Evolutionary conservation across 495 filamentous ascomycete species (phyloP), one percentile per base, ranked within the genome.

Genomic region (Diplogelasinospora grovesii): DNA sequence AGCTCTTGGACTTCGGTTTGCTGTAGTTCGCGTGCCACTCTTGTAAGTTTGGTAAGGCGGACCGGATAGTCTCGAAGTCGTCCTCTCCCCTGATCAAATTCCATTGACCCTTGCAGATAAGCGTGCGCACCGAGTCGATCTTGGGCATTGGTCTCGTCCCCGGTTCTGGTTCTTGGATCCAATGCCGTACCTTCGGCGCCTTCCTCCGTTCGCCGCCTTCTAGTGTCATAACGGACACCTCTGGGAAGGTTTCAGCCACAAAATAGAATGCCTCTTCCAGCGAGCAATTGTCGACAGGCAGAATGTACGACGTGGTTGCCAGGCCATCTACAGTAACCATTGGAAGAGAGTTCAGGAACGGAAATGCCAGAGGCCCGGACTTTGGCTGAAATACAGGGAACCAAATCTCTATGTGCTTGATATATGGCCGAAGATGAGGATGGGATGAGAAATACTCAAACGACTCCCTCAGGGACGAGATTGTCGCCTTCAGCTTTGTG

Each of bases 161-260:
- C 33, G 28, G 38, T n/a, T 45, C 43, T 9, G 47, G 26, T 14
- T 62, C 54, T 18, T 57, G 56, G 29, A 64, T 50, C 53, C 76
- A 80, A 44, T 83, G 78, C 32, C 63, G 64, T 19, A 85, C 74
- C 53, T 75, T 71, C 1, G 79, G 79, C 9, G 82, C 75, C 49
- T 81, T 82, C 54, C 80, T 82, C 47, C 79, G 73, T 45, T 86
- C 78, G n/a, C 82, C 83, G 3, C 79, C 82, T 60, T 86, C 81
- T 19, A 86, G 63, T n/a, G 81, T 86, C 46, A 86, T 59, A 13
- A 83, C 71, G 38, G 70, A 72, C 1, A 73, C 77, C 36, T 76
- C 70, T 1, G 74, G 68, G 26, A 86, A 82, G 7, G 70, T 63
- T 20, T 56, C 57, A 33, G 70, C 59, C 24, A 83, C 65, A 39